Base-by-base conservation (phyloP, 169 alveolate genomes). In the Hammondia hammondi region DNA sequence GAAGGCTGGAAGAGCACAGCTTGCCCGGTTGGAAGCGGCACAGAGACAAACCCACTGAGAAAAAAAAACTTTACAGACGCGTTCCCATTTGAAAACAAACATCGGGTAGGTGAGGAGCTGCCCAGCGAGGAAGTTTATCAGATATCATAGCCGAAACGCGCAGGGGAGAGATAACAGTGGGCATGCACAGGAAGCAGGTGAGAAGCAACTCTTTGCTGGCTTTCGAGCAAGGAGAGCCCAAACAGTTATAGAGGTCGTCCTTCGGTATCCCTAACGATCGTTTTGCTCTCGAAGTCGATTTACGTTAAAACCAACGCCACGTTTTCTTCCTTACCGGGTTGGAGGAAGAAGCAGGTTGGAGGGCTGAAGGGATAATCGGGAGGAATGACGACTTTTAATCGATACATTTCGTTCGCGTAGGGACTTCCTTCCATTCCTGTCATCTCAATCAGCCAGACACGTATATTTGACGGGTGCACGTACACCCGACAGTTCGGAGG, bases 311-410 rank as follows among this genome's bases (percentile, higher is more conserved):
- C 67, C 12, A 84, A 35, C 6, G 19, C 24, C 61, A 52, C 24
- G 61, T 52, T 52, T 52, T 39, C 21, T 72, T 19, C 52, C 96
- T 32, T 81, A 96, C 98, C 92, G 4, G 98, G 98, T 57, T 94
- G 97, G 29, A 97, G 92, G 94, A 97, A 97, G 96, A 96, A 97
- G 29, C 97, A 95, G 81, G 91, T 94, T 46, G 98, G 98, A 39
- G 98, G 98, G 93, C 96, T 97, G 91, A 97, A 85, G 35, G 98
- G 98, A 88, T 97, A 97, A 89, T 97, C 98, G 92, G 94, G 93
- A 12, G 98, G 98, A 94, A 97, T 96, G 48, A 97, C 93, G 14
- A 97, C 93, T 96, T 97, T 97, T 70, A 97, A 91, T 82, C 96
- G 96, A 90, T 97, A 97, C 35, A 81, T 95, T 93, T 97, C 98